Evolutionary conservation across 2,329 filamentous ascomycete genomes (phyloP), one percentile per base, ranked within the genome.

Genomic region (Cyanodermella asteris): DNA sequence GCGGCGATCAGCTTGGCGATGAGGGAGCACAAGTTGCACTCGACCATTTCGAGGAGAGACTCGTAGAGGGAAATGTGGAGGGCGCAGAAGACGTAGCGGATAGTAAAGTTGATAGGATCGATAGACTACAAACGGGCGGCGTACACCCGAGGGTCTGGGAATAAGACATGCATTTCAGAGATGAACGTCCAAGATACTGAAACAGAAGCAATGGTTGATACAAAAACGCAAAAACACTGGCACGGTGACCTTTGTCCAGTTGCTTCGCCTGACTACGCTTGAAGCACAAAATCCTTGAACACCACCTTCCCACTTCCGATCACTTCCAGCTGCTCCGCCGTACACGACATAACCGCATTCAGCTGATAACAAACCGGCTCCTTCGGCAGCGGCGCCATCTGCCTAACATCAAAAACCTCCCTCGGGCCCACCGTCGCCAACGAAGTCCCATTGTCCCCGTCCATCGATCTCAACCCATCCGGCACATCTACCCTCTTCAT

Each of bases 11-110:
- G 72, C 25, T 51, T 71, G 13, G 54, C 72, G 22, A 78, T 91
- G 65, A 70, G 61, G 44, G 72, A 91, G 50, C 73, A 91, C 46
- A 72, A 61, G 24, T 50, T 91, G 37, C 73, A 90, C 49, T 65
- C 56, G 16, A 90, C 65, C 16, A 45, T 90, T 31, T 55, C 57
- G 28, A 47, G 60, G 36, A 59, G 44, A 25, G n/a, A n/a, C n/a
- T n/a, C n/a, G n/a, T n/a, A n/a, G n/a, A n/a, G n/a, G n/a, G n/a
- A n/a, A n/a, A n/a, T n/a, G n/a, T n/a, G n/a, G n/a, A n/a, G n/a
- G n/a, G n/a, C n/a, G n/a, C n/a, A n/a, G n/a, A n/a, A n/a, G n/a
- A n/a, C n/a, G n/a, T n/a, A n/a, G n/a, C n/a, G n/a, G 20, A 34
- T 36, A 19, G 18, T 8, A 8, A 19, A 8, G 18, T 19, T 19